Evolutionary conservation across 805 yeast species (phyloP).

Genomic region (Yamadazyma akitaensis): DNA sequence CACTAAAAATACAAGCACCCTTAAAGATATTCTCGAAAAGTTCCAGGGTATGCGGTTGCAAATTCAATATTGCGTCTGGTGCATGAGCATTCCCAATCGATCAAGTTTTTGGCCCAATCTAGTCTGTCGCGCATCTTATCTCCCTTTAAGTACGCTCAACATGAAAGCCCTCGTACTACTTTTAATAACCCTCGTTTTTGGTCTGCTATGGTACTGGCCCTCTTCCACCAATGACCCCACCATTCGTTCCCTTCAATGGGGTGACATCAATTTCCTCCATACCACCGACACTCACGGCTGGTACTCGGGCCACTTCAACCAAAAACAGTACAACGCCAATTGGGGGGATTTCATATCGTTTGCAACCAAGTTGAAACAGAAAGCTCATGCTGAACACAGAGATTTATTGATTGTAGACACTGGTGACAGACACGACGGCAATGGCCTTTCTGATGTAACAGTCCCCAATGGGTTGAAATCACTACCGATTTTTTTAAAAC

Average conservation of each 20-base stretch:
- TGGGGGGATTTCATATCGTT: conserved; percentile 92
- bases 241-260: conserved; percentile 55
- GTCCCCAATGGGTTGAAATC: conserved; percentile 65
- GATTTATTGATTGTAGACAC: conserved; percentile 80
- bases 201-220: neutral
- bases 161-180: neutral
- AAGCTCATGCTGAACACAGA: conserved; percentile 43
- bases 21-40: no score
- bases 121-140: neutral
- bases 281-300: conserved; percentile 98
- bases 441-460: conserved; percentile 82
- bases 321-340: conserved; percentile 71
- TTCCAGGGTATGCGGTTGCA: no score
- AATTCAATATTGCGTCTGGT: neutral
- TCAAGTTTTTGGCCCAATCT: neutral
- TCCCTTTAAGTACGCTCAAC: neutral
- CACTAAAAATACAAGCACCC: no score
- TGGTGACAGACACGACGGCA: conserved; percentile 95
- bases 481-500: conserved; percentile 56
- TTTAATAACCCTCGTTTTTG: neutral
- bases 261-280: conserved; percentile 79
- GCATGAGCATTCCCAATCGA: neutral
- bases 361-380: conserved; percentile 43
- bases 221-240: neutral
- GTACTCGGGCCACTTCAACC: conserved; percentile 87